phyloP scores from a whole-genome alignment of 805 yeast species.

The Sugiyamaella qingdaonensis region DNA sequence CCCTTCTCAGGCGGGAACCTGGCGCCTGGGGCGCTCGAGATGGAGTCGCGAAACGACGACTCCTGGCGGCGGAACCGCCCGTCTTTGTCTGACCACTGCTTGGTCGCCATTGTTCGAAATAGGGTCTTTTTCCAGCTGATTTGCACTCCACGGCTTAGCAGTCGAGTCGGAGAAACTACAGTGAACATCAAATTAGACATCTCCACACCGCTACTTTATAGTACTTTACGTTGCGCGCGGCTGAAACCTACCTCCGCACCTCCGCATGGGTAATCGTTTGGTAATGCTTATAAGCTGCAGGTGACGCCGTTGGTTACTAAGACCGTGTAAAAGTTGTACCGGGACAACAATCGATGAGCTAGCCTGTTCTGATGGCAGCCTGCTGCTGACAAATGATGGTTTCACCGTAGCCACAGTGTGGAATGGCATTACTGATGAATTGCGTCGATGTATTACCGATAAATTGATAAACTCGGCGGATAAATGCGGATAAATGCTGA shows the following conservation, averaged over 20 bases:
- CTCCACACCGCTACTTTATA: not conserved
- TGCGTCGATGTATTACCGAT: no score
- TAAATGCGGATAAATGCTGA: no score
- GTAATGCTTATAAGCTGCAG: no score
- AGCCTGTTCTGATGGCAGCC: not conserved
- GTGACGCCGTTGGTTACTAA: not conserved
- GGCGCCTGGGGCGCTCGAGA: conserved; percentile 55
- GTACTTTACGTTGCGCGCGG: not conserved
- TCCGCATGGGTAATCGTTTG: no score
- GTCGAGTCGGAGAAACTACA: not conserved
- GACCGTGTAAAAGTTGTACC: not conserved
- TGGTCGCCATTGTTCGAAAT: conserved; percentile 9
- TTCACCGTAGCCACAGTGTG: no score
- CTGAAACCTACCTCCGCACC: not conserved
- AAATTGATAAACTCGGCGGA: no score
- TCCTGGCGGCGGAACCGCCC: conserved; percentile 23
- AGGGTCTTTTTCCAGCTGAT: not conserved
- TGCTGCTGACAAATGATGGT: no score
- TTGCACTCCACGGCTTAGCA: not conserved
- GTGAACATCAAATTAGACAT: not conserved
- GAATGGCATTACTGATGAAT: not conserved
- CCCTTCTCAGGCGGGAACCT: conserved; percentile 67
- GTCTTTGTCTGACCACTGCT: conserved; percentile 15
- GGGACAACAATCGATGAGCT: no score
- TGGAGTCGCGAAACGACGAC: conserved; percentile 55